A percentile compares a stretch with the other conserved stretches of the same genome.
Evolutionary conservation across 352 stramenopile species (phyloP).

Genomic region (Blastocystis sp.): DNA sequence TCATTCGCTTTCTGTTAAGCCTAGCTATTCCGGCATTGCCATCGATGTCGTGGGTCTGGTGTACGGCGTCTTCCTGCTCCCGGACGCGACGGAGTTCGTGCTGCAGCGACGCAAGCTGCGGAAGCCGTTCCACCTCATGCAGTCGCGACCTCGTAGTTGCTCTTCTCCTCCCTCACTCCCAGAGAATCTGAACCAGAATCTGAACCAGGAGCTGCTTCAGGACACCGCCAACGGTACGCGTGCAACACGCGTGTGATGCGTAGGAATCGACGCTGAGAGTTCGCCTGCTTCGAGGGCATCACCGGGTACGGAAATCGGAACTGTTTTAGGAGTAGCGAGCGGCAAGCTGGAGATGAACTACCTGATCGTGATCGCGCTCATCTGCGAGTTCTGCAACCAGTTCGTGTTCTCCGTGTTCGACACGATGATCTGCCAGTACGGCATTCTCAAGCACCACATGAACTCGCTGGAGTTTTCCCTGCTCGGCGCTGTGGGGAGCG

Average conservation of each 20-base stretch:
- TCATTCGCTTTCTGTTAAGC: neutral
- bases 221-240: no score
- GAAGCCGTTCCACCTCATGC: neutral
- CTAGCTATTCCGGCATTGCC: constrained; percentile 14
- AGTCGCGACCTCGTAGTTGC: neutral
- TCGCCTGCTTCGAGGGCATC: no score
- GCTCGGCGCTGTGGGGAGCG: neutral
- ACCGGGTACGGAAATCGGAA: no score
- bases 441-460: neutral
- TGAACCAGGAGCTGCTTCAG: neutral
- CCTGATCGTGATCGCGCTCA: constrained; percentile 43
- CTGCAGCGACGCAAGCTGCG: neutral
- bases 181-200: constrained; percentile 15
- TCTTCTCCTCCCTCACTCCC: neutral
- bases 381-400: constrained; percentile 72
- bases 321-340: no score
- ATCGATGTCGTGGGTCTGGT: constrained; percentile 20
- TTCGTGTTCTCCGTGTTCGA: constrained; percentile 35
- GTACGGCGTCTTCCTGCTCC: constrained; percentile 46
- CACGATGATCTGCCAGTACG: constrained; percentile 28
- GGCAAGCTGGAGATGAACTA: constrained; percentile 35
- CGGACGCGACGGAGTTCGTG: neutral
- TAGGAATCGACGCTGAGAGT: no score
- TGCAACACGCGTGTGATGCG: no score
- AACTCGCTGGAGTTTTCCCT: constrained; percentile 33